Evolutionary conservation across 805 yeast genomes (phyloP), one percentile per base, ranked within the genome.

Genomic region (Candida parachauliodes): DNA sequence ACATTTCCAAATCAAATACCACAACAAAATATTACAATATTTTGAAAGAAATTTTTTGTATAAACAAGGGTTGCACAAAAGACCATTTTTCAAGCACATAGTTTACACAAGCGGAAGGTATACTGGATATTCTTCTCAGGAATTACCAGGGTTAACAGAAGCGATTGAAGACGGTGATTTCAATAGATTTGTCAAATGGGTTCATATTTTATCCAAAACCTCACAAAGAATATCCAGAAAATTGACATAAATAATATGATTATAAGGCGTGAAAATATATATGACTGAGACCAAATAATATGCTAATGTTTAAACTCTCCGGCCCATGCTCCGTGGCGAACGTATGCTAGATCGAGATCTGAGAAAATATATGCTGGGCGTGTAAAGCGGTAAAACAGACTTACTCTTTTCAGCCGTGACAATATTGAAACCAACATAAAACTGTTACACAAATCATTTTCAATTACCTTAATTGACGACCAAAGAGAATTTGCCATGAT

Each of bases 21-120:
- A 62, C 44, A 68, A 68, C 52, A 58, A 56, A 46, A 47, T 59
- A 29, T 44, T 58, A 35, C 65, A 66, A 44, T 68, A 72, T 39
- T 58, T 81, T 20, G 85, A 81, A 52, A 62, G 79, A 40, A 52
- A 75, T 49, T 79, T 80, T 48, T 51, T 80, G 20, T 55, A 70
- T 39, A 55, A 58, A 8, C 48, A 64, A 10, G 79, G 83, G 0
- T 59, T 80, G 22, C 48, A 60, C 21, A 65, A 65, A 23, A 64
- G 87, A 45, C 55, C 57, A 5, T 80, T 84, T 82, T 74, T 79
- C 65, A 79, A 71, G 51, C 87, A 82, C 57, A 62, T 79, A 19
- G 60, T 82, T 0, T 79, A 68, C 54, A 84, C 84, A 2, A 80
- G 86, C 7, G 73, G 77, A 34, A 61, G 74, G 42, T 60, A 46